A percentile compares a stretch with the other conserved stretches of the same genome.
Evolutionary conservation across 75 land plant genomes (phyloP).

Genomic region (Pinus tabuliformis): DNA sequence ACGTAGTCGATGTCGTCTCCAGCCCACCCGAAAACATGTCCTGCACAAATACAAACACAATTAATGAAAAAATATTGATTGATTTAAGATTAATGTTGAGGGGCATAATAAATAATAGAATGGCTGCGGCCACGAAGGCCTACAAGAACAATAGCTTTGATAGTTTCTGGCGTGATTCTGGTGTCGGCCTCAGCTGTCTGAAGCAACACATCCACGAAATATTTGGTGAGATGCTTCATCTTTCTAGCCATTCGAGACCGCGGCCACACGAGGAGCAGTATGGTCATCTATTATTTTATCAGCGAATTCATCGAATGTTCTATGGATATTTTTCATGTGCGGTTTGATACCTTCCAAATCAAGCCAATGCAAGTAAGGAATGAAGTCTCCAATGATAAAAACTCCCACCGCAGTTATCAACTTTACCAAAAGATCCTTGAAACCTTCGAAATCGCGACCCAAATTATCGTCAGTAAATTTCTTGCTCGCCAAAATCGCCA

Average conservation of each 20-base stretch:
- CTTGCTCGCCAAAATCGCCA: background rate
- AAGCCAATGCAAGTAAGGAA: conserved; percentile 22
- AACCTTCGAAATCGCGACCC: no score
- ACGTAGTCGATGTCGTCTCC: background rate
- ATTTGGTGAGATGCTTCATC: background rate
- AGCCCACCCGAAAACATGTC: background rate
- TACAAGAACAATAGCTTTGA: background rate
- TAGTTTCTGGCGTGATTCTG: background rate
- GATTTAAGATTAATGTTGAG: no score
- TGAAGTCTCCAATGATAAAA: conserved; percentile 25
- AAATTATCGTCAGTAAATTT: background rate
- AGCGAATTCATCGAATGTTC: background rate
- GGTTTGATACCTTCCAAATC: conserved; percentile 18
- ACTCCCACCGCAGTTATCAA: conserved; percentile 1
- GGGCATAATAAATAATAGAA: no score
- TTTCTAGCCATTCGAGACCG: background rate
- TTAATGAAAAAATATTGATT: no score
- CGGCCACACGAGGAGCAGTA: background rate
- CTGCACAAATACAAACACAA: background rate
- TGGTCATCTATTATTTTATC: background rate
- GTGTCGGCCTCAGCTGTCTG: background rate
- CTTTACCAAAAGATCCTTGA: background rate
- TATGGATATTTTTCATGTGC: background rate
- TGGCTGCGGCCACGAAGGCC: background rate
- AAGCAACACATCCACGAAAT: background rate